These are phyloP conservation scores for Nigrospora osmanthi DNA, from an alignment of 2,329 filamentous ascomycete species.

Conservation along the genomic window DNA sequence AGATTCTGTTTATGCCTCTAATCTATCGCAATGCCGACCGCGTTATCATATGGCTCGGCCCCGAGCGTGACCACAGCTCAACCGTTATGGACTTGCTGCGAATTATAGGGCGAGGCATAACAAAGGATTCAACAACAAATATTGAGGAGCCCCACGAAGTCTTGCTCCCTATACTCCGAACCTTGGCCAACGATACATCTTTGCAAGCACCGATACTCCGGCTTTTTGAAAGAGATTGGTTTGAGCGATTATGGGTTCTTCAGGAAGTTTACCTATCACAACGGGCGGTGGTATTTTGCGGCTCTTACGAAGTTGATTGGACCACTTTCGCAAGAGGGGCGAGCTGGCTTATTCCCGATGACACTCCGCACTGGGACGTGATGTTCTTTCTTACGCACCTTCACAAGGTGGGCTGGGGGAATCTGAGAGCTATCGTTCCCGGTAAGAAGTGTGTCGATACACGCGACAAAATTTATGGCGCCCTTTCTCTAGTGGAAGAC, in stretches of 20 bases:
- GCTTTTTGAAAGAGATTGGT: neutral
- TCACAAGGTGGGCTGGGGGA: neutral
- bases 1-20: constrained; percentile 2
- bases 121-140: too few relatives aligned
- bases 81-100: too few relatives aligned
- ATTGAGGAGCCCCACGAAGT: too few relatives aligned
- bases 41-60: constrained; percentile 2
- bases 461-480: neutral
- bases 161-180: too few relatives aligned
- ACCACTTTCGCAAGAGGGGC: neutral
- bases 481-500: neutral
- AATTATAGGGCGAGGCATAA: too few relatives aligned
- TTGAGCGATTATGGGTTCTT: neutral
- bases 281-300: neutral
- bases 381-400: neutral
- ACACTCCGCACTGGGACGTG: too few relatives aligned
- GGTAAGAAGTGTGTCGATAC: neutral
- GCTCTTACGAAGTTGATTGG: neutral
- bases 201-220: neutral
- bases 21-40: constrained; percentile 2
- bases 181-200: too few relatives aligned
- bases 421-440: neutral
- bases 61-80: neutral
- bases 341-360: too few relatives aligned
- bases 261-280: neutral